phyloP scores from a whole-genome alignment of 257 asterid species.

The Solanum etuberosum region DNA sequence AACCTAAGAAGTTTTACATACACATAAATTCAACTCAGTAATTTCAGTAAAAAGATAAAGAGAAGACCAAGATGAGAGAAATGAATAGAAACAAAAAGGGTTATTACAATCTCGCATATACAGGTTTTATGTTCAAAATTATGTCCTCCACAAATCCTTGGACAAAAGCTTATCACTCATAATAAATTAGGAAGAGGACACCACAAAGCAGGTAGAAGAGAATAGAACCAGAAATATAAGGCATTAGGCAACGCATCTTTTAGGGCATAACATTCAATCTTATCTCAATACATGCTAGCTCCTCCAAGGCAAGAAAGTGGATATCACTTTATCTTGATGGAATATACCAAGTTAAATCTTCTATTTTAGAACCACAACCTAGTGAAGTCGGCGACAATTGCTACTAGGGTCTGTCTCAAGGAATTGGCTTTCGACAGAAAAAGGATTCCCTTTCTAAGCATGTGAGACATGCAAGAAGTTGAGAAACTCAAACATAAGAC shows the following conservation, averaged over 20 bases:
- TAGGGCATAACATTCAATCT: neutral
- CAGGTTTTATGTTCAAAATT: neutral
- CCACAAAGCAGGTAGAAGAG: neutral
- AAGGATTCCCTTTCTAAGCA: neutral
- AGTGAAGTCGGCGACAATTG: neutral
- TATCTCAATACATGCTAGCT: neutral
- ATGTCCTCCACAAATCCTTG: neutral
- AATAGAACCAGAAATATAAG: neutral
- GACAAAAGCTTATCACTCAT: neutral
- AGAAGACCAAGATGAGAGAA: neutral
- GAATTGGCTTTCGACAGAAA: neutral
- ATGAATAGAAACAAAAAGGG: neutral
- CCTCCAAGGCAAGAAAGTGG: neutral
- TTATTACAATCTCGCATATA: neutral
- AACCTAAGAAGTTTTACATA: conserved; percentile 9
- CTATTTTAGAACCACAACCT: neutral
- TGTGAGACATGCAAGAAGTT: neutral
- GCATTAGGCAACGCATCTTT: neutral
- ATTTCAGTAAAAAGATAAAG: neutral
- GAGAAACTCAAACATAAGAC: neutral
- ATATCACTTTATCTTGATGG: neutral
- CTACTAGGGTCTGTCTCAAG: neutral
- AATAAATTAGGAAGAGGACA: neutral
- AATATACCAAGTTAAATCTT: neutral
- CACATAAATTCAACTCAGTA: neutral